Conservation (phyloP, 192 early-diverging fungal species). For the Gryganskiella cystojenkinii region DNA sequence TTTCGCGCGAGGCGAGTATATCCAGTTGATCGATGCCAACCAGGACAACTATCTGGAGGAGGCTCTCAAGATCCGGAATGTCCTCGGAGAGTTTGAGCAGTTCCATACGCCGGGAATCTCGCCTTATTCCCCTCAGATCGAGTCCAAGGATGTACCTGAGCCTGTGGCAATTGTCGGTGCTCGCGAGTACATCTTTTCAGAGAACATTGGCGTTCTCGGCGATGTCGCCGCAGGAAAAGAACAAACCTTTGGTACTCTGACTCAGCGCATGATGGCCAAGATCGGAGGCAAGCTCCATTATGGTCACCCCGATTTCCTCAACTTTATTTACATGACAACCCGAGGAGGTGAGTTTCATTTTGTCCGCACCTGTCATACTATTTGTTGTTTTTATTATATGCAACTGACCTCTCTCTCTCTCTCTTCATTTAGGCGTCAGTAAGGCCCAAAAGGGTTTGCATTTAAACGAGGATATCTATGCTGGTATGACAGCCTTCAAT, state of each 20-base stretch:
- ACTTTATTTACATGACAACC: conserved; percentile 88
- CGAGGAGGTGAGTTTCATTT: conserved; percentile 71
- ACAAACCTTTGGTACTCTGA: conserved; percentile 86
- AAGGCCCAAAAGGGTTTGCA: conserved; percentile 93
- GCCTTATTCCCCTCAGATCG: conserved; percentile 74
- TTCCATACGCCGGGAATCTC: conserved; percentile 72
- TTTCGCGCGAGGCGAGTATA: conserved; percentile 87
- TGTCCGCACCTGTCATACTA: not conserved
- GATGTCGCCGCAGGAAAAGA: conserved; percentile 93
- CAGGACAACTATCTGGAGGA: conserved; percentile 96
- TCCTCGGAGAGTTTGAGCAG: conserved; percentile 88
- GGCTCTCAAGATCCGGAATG: conserved; percentile 87
- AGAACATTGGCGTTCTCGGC: conserved; percentile 85
- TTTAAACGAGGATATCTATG: conserved; percentile 93
- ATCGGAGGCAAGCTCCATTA: conserved; percentile 88
- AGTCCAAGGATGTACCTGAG: conserved; percentile 57
- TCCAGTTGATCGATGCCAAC: conserved; percentile 90
- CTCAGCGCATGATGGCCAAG: conserved; percentile 88
- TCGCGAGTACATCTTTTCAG: conserved; percentile 88
- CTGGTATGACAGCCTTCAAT: conserved; percentile 89
- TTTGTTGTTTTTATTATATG: not conserved
- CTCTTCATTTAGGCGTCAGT: conserved; percentile 65
- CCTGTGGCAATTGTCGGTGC: conserved; percentile 91
- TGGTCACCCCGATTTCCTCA: conserved; percentile 91
- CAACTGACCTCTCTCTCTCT: not conserved